Evolutionary conservation across 177 flowering plant species (phyloP).

Genomic region (Telopea speciosissima): DNA sequence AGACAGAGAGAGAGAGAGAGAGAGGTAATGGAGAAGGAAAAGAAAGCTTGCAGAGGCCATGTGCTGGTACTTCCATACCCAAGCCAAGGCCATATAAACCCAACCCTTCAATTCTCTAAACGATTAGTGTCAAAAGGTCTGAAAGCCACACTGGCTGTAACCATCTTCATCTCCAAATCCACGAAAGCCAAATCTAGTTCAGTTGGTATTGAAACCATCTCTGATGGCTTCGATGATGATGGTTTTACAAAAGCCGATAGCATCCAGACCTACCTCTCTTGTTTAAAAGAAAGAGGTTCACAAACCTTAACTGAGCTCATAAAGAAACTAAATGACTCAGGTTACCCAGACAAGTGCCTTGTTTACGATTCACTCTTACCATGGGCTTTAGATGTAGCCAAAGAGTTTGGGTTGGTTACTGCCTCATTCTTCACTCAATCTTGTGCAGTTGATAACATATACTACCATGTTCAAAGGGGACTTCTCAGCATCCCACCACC

Average conservation of each 20-base stretch:
- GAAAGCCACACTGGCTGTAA: slow-evolving; percentile 11
- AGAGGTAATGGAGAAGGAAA: neutral
- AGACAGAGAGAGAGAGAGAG: neutral
- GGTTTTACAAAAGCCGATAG: neutral
- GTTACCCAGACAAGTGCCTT: slow-evolving; percentile 25
- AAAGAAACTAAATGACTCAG: slow-evolving; percentile 7
- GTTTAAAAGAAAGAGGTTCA: too few species aligned
- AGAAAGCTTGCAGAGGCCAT: neutral
- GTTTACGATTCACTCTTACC: slow-evolving; percentile 41
- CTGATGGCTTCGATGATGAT: slow-evolving; percentile 14
- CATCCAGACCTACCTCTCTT: too few species aligned
- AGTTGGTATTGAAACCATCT: slow-evolving; percentile 8
- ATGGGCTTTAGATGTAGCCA: slow-evolving; percentile 50
- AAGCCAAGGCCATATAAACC: slow-evolving; percentile 25
- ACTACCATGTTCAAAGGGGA: too few species aligned
- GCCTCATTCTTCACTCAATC: too few species aligned
- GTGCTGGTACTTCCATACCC: slow-evolving; percentile 14
- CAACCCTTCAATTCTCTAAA: slow-evolving; percentile 18
- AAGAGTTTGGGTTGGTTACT: too few species aligned
- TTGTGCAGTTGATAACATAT: too few species aligned
- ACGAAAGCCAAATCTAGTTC: neutral
- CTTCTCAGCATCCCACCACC: too few species aligned
- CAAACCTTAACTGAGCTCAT: slow-evolving; percentile 18
- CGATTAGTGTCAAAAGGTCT: slow-evolving; percentile 16
- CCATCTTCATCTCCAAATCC: slow-evolving; percentile 8